Evolutionary conservation across 164 flowering plant genomes (phyloP), one percentile per base, ranked within the genome.

Genomic region (Piper longum): DNA sequence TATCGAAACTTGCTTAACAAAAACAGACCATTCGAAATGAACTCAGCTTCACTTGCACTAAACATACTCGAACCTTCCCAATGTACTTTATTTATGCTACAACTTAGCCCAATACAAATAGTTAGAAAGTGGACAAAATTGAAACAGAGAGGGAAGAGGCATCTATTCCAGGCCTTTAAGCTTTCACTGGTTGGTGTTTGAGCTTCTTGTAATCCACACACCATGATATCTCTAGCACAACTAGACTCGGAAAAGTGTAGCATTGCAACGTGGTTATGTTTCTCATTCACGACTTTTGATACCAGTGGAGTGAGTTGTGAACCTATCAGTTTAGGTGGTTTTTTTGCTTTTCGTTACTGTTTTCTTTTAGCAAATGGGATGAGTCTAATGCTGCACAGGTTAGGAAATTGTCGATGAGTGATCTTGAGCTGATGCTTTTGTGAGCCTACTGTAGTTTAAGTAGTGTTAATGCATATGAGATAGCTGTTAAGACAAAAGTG

Each of bases 21-120:
- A 26, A 26, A 26, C 36, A 26, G 36, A 26, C 36, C 36, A 26
- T 26, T 26, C 36, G 36, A 26, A 26, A 26, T 26, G 36, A 48
- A 6, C 51, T 2, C 1, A 26, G 36, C 36, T 26, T 26, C 36
- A 2, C 36, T 26, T 26, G 36, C 36, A 26, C 36, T 26, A 26
- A 26, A 26, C 36, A 42, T 4, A 14, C 52, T 48, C 52, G 14
- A 48, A 14, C 14, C 52, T 48, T 12, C 52, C 52, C 52, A 48
- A 48, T 14, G 14, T 48, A 9, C 14, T 9, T 8, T 54, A 16
- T 13, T 13, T 19, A 71, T 80, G 67, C 66, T 83, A 83, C 73
- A 77, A 74, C 62, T 40, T 80, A 11, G 83, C 75, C 60, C 74
- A 72, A 62, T 75, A 64, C 73, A 83, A 59, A 51, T 80, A 81